Percentiles rank a stretch among this genome's conserved stretches.
These are phyloP conservation scores for Diversispora epigaea DNA, from an alignment of 192 early-diverging fungal species.

Conservation along the genomic window DNA sequence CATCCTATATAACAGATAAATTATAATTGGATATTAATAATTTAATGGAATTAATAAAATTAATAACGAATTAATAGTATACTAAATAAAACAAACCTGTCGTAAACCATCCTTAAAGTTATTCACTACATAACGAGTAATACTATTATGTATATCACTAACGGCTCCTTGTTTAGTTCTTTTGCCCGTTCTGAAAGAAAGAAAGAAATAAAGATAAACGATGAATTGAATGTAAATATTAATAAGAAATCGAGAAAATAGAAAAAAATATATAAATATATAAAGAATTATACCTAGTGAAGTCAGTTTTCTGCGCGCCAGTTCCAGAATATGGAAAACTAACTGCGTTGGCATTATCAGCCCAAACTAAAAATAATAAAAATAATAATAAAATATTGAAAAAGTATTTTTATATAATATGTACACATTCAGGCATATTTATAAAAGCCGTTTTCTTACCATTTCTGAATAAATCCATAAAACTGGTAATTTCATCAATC, in stretches of 20 bases:
- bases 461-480: slow-evolving; percentile 80
- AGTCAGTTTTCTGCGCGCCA: slow-evolving; percentile 97
- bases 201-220: background rate
- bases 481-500: slow-evolving; percentile 61
- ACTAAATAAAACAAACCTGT: slow-evolving; percentile 48
- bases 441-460: slow-evolving; percentile 43
- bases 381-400: background rate
- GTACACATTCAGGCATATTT: background rate
- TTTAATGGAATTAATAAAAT: background rate
- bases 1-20: slow-evolving; percentile 56
- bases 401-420: background rate
- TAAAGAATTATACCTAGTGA: slow-evolving; percentile 62
- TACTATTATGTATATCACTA: slow-evolving; percentile 78
- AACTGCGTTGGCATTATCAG: slow-evolving; percentile 95
- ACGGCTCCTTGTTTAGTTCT: slow-evolving; percentile 80
- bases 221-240: too few relatives aligned
- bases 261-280: background rate
- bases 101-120: slow-evolving; percentile 93
- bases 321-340: slow-evolving; percentile 92
- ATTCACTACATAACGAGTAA: slow-evolving; percentile 87
- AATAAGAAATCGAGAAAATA: background rate
- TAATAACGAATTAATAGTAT: background rate
- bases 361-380: slow-evolving; percentile 75
- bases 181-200: slow-evolving; percentile 71
- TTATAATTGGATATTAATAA: background rate